A percentile compares a stretch with the other conserved stretches of the same genome.
These are phyloP conservation scores for Boletus albobrunnescens DNA, from an alignment of 1,284 basidiomycete species.

Conservation along the genomic window DNA sequence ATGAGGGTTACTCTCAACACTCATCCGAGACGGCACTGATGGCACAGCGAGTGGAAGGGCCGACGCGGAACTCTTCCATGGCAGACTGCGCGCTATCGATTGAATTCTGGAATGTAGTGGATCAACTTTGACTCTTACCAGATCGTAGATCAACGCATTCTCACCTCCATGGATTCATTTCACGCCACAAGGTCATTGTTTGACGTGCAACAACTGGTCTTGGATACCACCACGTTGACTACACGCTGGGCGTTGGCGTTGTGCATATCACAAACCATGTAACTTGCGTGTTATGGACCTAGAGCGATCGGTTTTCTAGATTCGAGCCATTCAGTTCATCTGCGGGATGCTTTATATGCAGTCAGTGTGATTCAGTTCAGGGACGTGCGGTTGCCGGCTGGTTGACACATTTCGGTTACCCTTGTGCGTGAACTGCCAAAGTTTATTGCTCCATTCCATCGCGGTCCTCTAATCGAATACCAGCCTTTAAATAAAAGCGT, in stretches of 20 bases:
- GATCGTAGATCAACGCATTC: too few species aligned
- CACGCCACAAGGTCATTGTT: too few species aligned
- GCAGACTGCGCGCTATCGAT: too few species aligned
- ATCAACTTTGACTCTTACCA: too few species aligned
- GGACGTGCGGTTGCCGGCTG: background rate
- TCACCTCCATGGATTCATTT: too few species aligned
- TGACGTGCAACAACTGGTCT: too few species aligned
- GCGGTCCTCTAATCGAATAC: constrained; percentile 3
- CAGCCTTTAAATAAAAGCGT: background rate
- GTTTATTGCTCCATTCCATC: background rate
- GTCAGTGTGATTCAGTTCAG: too few species aligned
- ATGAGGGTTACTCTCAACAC: background rate
- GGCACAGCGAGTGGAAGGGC: background rate
- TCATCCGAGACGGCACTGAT: background rate
- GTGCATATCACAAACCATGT: background rate
- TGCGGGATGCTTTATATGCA: too few species aligned
- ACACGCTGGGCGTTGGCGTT: constrained; percentile 2
- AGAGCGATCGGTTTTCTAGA: background rate
- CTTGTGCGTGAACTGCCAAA: background rate
- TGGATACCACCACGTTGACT: too few species aligned
- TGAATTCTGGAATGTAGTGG: too few species aligned
- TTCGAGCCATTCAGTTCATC: background rate
- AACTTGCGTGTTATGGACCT: too few species aligned
- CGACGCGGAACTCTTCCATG: too few species aligned
- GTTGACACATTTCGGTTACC: background rate